A percentile compares a stretch with the other conserved stretches of the same genome.
phyloP scores from a whole-genome alignment of 1,284 basidiomycete genomes.

The Tilletiaria anomala region DNA sequence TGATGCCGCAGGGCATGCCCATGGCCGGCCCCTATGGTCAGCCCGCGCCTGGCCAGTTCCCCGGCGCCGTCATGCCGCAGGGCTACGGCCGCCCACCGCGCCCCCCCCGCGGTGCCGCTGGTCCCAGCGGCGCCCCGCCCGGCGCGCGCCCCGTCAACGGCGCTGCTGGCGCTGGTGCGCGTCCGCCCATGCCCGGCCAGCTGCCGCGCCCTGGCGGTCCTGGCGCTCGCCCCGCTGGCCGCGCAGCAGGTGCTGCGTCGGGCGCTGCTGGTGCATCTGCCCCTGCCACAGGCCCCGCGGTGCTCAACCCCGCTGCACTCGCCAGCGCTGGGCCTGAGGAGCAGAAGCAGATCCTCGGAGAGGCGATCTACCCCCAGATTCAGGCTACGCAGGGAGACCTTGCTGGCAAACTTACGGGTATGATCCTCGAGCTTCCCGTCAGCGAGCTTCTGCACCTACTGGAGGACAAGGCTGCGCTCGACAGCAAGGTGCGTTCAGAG shows the following conservation, averaged over 20 bases:
- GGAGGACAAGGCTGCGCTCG: constrained; percentile 36
- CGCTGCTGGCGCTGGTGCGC: constrained; percentile 9
- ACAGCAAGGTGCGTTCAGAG: constrained; percentile 36
- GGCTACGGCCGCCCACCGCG: constrained; percentile 34
- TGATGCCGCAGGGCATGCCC: constrained; percentile 39
- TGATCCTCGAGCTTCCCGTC: constrained; percentile 39
- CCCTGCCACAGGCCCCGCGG: constrained; percentile 20
- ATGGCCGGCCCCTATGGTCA: constrained; percentile 30
- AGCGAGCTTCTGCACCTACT: constrained; percentile 37
- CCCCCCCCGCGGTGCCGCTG: constrained; percentile 22
- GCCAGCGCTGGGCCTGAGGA: constrained; percentile 39
- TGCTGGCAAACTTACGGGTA: constrained; percentile 39
- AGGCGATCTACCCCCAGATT: constrained; percentile 40
- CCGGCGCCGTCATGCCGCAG: constrained; percentile 32
- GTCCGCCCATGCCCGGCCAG: too few relatives aligned
- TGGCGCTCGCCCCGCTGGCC: constrained; percentile 21
- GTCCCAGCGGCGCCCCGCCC: background rate
- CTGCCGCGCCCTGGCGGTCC: constrained; percentile 11
- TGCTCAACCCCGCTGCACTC: constrained; percentile 32
- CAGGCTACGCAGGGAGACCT: constrained; percentile 31
- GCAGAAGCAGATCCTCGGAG: constrained; percentile 41
- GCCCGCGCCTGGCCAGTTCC: constrained; percentile 37
- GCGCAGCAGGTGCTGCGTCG: background rate
- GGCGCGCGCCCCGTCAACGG: background rate
- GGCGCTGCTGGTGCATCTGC: background rate